Percentiles rank a stretch among this genome's conserved stretches.
phyloP scores from a whole-genome alignment of 1,284 basidiomycete genomes.

The Coniophora puteana region DNA sequence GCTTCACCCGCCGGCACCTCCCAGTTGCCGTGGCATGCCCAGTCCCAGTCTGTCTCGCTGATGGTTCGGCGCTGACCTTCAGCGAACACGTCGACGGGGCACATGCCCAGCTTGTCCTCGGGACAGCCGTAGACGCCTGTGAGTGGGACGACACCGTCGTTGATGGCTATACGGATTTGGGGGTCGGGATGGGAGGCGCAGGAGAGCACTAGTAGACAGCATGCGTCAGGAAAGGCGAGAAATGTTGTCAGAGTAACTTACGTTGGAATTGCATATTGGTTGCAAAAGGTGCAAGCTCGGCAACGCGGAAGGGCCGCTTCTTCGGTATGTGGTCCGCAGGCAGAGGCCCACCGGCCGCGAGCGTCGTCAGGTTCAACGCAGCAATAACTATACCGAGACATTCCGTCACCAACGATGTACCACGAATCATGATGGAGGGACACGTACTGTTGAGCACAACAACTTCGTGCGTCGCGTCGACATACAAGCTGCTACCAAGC shows the following conservation, averaged over 20 bases:
- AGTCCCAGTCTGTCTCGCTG: constrained; percentile 68
- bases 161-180: constrained; percentile 80
- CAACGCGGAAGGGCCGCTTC: constrained; percentile 32
- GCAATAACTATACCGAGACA: constrained; percentile 37
- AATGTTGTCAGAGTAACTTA: constrained; percentile 18
- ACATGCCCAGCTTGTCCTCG: constrained; percentile 73
- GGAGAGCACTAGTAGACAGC: constrained; percentile 41
- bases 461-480: constrained; percentile 84
- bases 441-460: constrained; percentile 60
- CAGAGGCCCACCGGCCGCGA: constrained; percentile 46
- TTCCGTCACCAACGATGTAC: neutral
- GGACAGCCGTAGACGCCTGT: constrained; percentile 74
- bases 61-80: constrained; percentile 66
- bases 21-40: constrained; percentile 78
- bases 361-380: constrained; percentile 55
- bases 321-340: constrained; percentile 52
- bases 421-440: neutral
- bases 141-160: constrained; percentile 86
- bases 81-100: constrained; percentile 74
- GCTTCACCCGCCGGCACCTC: constrained; percentile 46
- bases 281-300: constrained; percentile 26
- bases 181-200: constrained; percentile 48
- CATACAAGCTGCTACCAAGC: constrained; percentile 75
- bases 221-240: constrained; percentile 20
- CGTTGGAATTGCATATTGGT: constrained; percentile 32